Conservation (phyloP, 2,329 filamentous ascomycete species). For the Anthostomella pinea region DNA sequence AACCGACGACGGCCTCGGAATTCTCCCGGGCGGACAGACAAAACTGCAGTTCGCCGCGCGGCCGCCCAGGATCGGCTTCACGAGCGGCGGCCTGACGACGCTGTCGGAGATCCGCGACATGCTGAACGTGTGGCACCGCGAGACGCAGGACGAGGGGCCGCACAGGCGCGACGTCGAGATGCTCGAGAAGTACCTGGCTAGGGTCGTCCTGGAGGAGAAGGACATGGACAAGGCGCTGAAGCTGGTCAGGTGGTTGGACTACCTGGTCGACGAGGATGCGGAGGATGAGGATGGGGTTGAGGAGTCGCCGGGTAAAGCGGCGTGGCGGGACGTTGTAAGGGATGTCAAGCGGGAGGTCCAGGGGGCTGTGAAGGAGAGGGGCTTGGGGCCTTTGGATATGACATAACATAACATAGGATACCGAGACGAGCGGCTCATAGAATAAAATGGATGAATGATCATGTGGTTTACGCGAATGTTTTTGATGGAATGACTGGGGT, state of each 20-base stretch:
- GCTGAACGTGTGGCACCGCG: slow-evolving; percentile 70
- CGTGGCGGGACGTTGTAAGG: slow-evolving; percentile 46
- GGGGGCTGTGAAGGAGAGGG: slow-evolving; percentile 52
- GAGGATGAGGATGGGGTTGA: slow-evolving; percentile 20
- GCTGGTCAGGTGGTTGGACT: slow-evolving; percentile 65
- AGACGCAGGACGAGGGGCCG: slow-evolving; percentile 71
- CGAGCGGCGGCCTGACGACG: slow-evolving; percentile 40
- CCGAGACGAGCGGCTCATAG: slow-evolving; percentile 2
- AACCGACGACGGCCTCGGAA: slow-evolving; percentile 14
- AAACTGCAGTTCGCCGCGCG: slow-evolving; percentile 45
- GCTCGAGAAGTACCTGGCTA: slow-evolving; percentile 67
- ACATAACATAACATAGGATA: slow-evolving; percentile 17
- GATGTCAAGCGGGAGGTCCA: slow-evolving; percentile 51
- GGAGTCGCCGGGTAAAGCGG: slow-evolving; percentile 32
- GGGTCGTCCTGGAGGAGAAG: slow-evolving; percentile 71
- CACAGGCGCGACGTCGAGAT: slow-evolving; percentile 75
- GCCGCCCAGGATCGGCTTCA: slow-evolving; percentile 47
- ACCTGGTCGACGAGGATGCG: slow-evolving; percentile 50
- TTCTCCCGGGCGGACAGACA: slow-evolving; percentile 37
- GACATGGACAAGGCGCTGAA: slow-evolving; percentile 73
- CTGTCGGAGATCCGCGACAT: slow-evolving; percentile 67
- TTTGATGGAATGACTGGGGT: too few relatives aligned
- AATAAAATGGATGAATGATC: too few relatives aligned
- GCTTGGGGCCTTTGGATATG: slow-evolving; percentile 54
- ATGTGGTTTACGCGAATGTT: too few relatives aligned